Percentiles rank a stretch among this genome's conserved stretches.
phyloP scores from a whole-genome alignment of 306 rosid species.

The Dicorynia guianensis region DNA sequence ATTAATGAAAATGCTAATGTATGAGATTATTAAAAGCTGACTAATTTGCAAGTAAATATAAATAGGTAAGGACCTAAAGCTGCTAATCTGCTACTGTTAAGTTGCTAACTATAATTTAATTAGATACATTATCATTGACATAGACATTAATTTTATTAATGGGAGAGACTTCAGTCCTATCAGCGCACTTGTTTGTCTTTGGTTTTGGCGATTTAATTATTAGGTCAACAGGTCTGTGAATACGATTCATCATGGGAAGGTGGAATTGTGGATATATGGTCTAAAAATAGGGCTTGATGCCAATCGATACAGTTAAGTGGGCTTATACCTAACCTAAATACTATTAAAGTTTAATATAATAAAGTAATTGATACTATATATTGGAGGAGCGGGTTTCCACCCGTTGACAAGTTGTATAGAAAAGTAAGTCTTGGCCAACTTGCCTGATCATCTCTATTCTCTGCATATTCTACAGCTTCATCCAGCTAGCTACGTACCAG shows the following conservation, averaged over 20 bases:
- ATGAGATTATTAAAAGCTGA: not conserved
- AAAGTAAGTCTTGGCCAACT: not conserved
- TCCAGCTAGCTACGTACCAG: too few relatives aligned
- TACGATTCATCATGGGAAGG: conserved; percentile 1
- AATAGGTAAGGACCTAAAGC: not conserved
- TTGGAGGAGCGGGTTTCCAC: not conserved
- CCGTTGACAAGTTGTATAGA: not conserved
- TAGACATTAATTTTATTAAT: not conserved
- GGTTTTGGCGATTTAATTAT: not conserved
- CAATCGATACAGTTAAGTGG: not conserved
- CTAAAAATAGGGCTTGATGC: not conserved
- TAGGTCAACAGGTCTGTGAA: not conserved
- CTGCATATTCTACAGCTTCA: not conserved
- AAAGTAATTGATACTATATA: not conserved
- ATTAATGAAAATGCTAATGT: not conserved
- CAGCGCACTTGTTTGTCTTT: not conserved
- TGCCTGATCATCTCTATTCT: not conserved
- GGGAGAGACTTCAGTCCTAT: not conserved
- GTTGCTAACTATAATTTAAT: not conserved
- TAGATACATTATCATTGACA: conserved; percentile 9
- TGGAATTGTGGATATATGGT: conserved; percentile 2
- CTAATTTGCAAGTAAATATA: not conserved
- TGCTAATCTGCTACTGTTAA: not conserved
- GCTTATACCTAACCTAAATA: not conserved
- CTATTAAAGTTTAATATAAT: not conserved